phyloP scores from a whole-genome alignment of 1,284 basidiomycete species.

The Coriolopsis trogii region DNA sequence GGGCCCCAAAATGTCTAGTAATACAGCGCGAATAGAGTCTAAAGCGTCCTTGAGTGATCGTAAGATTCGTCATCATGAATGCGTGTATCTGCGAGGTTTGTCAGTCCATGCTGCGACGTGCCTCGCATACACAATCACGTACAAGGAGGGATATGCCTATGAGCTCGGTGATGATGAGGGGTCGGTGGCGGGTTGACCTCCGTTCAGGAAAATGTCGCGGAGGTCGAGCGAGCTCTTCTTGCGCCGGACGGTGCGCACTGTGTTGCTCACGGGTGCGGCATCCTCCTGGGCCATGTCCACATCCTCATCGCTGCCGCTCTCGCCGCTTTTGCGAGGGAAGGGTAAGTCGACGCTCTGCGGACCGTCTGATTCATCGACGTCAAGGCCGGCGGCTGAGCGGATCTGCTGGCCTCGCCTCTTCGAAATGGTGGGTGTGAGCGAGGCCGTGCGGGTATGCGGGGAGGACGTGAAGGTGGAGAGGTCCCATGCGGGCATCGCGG shows the following conservation, averaged over 20 bases:
- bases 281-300: not conserved
- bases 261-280: not conserved
- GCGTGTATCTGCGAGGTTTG: too few relatives aligned
- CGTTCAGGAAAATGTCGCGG: constrained; percentile 39
- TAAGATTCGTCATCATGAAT: too few relatives aligned
- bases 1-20: too few relatives aligned
- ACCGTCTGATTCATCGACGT: not conserved
- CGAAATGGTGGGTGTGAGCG: constrained; percentile 7
- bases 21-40: too few relatives aligned
- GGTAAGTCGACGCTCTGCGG: not conserved
- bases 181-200: constrained; percentile 4
- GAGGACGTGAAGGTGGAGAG: not conserved
- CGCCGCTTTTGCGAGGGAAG: constrained; percentile 9
- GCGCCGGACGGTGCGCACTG: constrained; percentile 39
- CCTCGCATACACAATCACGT: too few relatives aligned
- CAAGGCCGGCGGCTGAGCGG: not conserved
- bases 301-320: not conserved
- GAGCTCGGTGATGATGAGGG: not conserved
- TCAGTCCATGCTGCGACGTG: too few relatives aligned
- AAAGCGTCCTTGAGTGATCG: too few relatives aligned
- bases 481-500: constrained; percentile 9
- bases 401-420: constrained; percentile 12
- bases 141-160: not conserved
- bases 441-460: not conserved
- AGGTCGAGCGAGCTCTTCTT: constrained; percentile 49